These are phyloP conservation scores for Rhynchosporium secalis DNA, from an alignment of 2,329 filamentous ascomycete genomes.

Conservation along the genomic window DNA sequence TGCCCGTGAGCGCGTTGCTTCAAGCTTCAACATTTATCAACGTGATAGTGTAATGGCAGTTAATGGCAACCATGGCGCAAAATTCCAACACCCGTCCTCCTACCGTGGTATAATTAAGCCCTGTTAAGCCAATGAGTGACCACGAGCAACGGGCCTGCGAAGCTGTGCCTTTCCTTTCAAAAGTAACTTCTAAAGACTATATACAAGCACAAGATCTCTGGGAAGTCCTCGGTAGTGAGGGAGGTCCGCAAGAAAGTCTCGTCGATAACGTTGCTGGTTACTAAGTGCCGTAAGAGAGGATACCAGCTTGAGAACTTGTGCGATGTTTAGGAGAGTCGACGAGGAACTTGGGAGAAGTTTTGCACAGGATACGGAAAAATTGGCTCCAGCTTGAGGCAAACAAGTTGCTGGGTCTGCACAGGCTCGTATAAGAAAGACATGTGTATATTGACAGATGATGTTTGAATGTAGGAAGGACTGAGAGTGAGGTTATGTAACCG, in stretches of 20 bases:
- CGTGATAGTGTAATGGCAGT: constrained; percentile 42
- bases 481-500: too few species aligned
- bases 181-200: constrained; percentile 39
- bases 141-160: constrained; percentile 45
- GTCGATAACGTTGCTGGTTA: constrained; percentile 61
- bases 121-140: constrained; percentile 42
- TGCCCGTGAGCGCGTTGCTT: constrained; percentile 46
- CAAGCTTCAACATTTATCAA: constrained; percentile 41
- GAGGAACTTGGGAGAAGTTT: constrained; percentile 57
- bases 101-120: constrained; percentile 42
- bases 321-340: constrained; percentile 63
- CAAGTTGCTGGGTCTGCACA: constrained; percentile 1
- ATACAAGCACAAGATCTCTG: constrained; percentile 56
- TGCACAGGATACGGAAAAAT: constrained; percentile 57
- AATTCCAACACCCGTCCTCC: constrained; percentile 46
- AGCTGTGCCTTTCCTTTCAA: constrained; percentile 47
- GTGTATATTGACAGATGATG: not conserved
- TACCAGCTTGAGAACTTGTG: constrained; percentile 63
- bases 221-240: constrained; percentile 60
- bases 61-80: constrained; percentile 49
- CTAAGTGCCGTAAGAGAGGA: constrained; percentile 61
- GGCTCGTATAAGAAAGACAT: not conserved
- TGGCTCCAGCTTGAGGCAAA: not conserved
- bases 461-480: not conserved
- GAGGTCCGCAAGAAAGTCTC: constrained; percentile 55